Base-by-base conservation (phyloP, 495 filamentous ascomycete genomes). In the Lasiosphaeria hispida region DNA sequence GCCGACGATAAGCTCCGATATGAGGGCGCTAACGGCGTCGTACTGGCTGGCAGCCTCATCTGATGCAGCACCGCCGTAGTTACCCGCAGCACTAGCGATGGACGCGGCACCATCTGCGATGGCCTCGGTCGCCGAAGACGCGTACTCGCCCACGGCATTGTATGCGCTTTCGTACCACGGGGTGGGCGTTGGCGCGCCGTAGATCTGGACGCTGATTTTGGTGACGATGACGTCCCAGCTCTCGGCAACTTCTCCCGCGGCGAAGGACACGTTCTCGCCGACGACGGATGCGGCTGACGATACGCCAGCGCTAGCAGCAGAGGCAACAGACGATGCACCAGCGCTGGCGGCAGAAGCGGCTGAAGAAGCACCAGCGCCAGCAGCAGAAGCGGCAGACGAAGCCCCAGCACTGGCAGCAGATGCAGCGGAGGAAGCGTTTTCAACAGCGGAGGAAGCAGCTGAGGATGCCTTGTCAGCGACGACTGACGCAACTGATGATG, bases 1-100 rank as follows among this genome's bases (percentile, higher is more conserved):
- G 19, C 88, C 92, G 44, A 75, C 66, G 23, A 96, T 74, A 3
- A 96, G 74, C 63, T 96, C 90, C 10, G 85, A 87, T 11, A 96
- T 79, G 1, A 96, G 76, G 17, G 77, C 82, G 64, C 86, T 82
- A 2, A 95, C 75, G n/a, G 80, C 86, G 8, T 82, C 80, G 59
- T 88, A 92, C 51, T 89, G 87, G 2, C 77, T 70, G 14, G 71
- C 74, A 1, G 81, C 80, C 11, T 76, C 75, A 14, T 78, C 73
- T 7, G 80, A 76, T 13, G 80, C 81, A 23, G 79, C 77, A 30
- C 83, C 75, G 30, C 79, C 75, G 58, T 83, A 86, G 10, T 75
- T 76, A 14, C 74, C 80, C 7, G 80, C 86, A 45, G 80, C 72
- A 4, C 78, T 77, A 15, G 78, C 72, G 11, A 75, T 76, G 0